Percentiles rank a stretch among this genome's conserved stretches.
Evolutionary conservation across 768 basidiomycete genomes (phyloP).

Genomic region (Collybia sordida): DNA sequence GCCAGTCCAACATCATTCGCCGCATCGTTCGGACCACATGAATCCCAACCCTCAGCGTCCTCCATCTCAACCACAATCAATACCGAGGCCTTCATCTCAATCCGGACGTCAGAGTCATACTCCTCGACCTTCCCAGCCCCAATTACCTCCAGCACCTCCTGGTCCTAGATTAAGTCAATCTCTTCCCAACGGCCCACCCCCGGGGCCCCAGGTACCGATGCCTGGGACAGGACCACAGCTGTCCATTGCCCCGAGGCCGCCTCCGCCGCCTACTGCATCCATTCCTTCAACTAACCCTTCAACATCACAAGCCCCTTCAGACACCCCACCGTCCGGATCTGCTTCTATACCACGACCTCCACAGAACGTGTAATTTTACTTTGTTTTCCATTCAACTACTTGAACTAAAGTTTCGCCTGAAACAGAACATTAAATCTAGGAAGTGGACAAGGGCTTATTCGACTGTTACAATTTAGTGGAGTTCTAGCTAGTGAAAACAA

Average conservation of each 20-base stretch:
- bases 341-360: constrained; percentile 12
- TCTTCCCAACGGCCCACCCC: constrained; percentile 5
- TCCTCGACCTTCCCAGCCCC: constrained; percentile 17
- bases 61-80: constrained; percentile 47
- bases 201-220: constrained; percentile 19
- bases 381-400: not conserved
- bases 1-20: constrained; percentile 39
- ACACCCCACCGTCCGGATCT: constrained; percentile 15
- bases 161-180: constrained; percentile 11
- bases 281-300: constrained; percentile 17
- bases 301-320: constrained; percentile 21
- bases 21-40: constrained; percentile 45
- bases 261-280: constrained; percentile 18
- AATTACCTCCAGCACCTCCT: constrained; percentile 11
- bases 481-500: constrained; percentile 54
- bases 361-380: constrained; percentile 9
- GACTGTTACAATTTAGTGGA: constrained; percentile 71
- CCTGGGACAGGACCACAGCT: constrained; percentile 20
- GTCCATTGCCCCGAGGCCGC: constrained; percentile 26
- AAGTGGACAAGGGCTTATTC: constrained; percentile 61
- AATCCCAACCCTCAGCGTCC: constrained; percentile 49
- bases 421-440: constrained; percentile 31
- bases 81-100: constrained; percentile 12
- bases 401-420: constrained; percentile 8
- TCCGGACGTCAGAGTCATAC: constrained; percentile 7